phyloP scores from a whole-genome alignment of 257 asterid species.

The Nicotiana paniculata region DNA sequence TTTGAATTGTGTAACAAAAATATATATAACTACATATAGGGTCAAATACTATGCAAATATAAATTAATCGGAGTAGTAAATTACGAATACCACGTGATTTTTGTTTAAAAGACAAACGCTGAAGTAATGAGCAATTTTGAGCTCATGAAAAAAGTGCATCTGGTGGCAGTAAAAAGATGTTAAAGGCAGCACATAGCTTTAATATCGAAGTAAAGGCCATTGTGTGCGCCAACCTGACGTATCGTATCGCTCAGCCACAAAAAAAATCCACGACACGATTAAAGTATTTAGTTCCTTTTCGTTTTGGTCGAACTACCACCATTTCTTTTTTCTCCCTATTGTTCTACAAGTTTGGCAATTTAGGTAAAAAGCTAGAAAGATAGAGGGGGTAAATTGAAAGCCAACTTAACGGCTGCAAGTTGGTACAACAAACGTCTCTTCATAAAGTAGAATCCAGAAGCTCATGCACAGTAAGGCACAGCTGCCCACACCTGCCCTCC shows the following conservation, averaged over 20 bases:
- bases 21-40: no score
- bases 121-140: background rate
- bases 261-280: background rate
- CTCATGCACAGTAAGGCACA: background rate
- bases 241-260: background rate
- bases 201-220: background rate
- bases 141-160: background rate
- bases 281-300: background rate
- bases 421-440: background rate
- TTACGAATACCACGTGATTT: background rate
- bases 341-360: background rate
- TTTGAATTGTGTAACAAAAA: no score
- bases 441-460: background rate
- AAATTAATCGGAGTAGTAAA: no score
- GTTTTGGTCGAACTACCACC: constrained; percentile 8
- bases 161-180: background rate
- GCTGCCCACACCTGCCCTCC: background rate
- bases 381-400: background rate
- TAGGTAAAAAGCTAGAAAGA: background rate
- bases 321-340: background rate
- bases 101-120: no score
- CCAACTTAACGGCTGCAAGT: constrained; percentile 3
- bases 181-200: background rate
- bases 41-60: no score
- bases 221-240: background rate